Conservation (phyloP, 176 grass and related monocot species). For the Puccinellia tenuiflora region DNA sequence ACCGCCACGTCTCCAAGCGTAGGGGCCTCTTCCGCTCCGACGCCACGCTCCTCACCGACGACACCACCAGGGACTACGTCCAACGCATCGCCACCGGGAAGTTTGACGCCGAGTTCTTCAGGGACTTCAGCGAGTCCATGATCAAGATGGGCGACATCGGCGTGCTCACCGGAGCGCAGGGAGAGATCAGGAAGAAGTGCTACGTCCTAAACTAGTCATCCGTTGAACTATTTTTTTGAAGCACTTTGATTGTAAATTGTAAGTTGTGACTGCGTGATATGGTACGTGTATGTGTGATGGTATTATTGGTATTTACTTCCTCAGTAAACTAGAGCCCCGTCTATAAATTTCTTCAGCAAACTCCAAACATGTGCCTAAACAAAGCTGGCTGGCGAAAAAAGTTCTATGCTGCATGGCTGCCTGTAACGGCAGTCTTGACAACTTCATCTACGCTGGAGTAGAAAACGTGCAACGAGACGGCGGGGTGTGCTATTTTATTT, state of each 20-base stretch:
- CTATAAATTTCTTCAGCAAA: no score
- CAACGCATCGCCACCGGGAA: background rate
- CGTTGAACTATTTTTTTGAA: no score
- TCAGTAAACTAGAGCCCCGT: no score
- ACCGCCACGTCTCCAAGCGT: background rate
- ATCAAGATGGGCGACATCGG: slow-evolving; percentile 28
- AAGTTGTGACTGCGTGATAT: background rate
- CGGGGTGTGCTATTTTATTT: no score
- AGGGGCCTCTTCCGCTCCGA: slow-evolving; percentile 11
- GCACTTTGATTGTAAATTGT: background rate
- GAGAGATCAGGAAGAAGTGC: slow-evolving; percentile 29
- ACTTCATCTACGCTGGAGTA: no score
- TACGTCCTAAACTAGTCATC: background rate
- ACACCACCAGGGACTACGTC: background rate
- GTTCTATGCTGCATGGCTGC: no score
- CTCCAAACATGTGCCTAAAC: no score
- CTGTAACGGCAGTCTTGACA: no score
- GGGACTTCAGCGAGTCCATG: slow-evolving; percentile 23
- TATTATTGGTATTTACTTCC: no score
- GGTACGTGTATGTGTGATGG: background rate
- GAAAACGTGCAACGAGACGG: no score
- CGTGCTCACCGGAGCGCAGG: slow-evolving; percentile 17
- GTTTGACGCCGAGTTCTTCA: background rate
- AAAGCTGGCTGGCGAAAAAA: no score
- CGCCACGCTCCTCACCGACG: background rate